Base-by-base conservation (phyloP, 2,329 filamentous ascomycete species). In the Claviceps monticola region DNA sequence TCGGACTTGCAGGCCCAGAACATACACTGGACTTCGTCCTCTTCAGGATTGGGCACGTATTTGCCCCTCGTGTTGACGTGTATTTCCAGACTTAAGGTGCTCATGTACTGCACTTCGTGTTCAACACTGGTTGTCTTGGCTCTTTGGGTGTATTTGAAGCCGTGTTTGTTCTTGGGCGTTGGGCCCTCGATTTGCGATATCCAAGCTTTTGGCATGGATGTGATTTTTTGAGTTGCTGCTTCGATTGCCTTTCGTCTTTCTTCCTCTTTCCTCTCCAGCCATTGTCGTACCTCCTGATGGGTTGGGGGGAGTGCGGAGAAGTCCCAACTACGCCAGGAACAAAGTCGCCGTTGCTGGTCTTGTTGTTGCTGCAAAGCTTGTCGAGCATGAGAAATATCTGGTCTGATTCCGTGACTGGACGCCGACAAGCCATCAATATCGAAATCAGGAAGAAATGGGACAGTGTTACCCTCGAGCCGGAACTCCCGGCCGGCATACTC, bases 91-190 rank as follows among this genome's bases (percentile, higher is more conserved):
- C 89, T 94, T 87, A 98, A 90, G 17, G 85, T 88, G 58, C 87
- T 95, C 93, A 98, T 97, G 64, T 95, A 95, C 59, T 93, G 86
- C 2, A 81, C 82, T 64, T 94, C 88, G 57, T 91, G 86, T 60
- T 88, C 80, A 17, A 94, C 82, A 57, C 82, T 88, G 0, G 83
- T 86, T 1, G 83, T 83, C 57, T 82, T 80, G 55, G 78, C 75
- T 61, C 83, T 86, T 58, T 90, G 88, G 0, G 85, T 88, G 64
- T 86, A 95, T 63, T 90, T 93, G 71, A 90, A 91, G 0, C 85
- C 88, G 62, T 91, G 76, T 55, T 80, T 83, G 60, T 88, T 86
- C 62, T 78, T 85, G 50, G 91, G 90, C 0, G 91, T 96, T 0
- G 89, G 82, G 0, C 86, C 88, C 49, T 95, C 87, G 51, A 97